Conservation (phyloP, 2,329 filamentous ascomycete genomes). For the Penicillium concentricum region DNA sequence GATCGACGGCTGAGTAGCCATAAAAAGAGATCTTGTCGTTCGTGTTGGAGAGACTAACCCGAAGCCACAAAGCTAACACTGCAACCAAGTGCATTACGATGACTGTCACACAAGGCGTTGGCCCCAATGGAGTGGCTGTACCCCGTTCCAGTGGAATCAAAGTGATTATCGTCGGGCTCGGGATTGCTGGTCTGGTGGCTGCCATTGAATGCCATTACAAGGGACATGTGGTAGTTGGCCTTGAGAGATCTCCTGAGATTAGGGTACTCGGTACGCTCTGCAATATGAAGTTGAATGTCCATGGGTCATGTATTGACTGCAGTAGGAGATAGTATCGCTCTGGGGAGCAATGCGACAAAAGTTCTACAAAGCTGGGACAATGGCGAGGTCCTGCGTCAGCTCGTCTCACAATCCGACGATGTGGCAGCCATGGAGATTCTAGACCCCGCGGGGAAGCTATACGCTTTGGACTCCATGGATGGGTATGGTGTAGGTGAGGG, state of each 20-base stretch:
- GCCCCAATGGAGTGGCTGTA: not conserved
- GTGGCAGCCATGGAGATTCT: not conserved
- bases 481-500: constrained; percentile 2
- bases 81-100: not conserved
- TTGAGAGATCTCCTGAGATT: not conserved
- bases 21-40: not conserved
- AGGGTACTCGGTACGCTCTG: constrained; percentile 1
- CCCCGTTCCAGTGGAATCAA: not conserved
- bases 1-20: not conserved
- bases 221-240: constrained; percentile 21
- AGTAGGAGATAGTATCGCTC: not conserved
- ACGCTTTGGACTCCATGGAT: not conserved
- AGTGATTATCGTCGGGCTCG: constrained; percentile 38
- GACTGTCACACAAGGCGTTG: not conserved
- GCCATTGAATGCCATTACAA: constrained; percentile 26
- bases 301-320: not conserved
- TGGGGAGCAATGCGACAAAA: not conserved
- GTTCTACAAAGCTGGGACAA: not conserved
- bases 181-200: constrained; percentile 25
- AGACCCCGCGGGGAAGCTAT: not conserved
- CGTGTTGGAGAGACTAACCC: not conserved
- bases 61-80: not conserved
- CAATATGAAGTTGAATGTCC: not conserved
- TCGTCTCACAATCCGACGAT: not conserved
- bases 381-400: not conserved